Evolutionary conservation across 495 filamentous ascomycete species (phyloP).

Genomic region (Daldinia childiae): DNA sequence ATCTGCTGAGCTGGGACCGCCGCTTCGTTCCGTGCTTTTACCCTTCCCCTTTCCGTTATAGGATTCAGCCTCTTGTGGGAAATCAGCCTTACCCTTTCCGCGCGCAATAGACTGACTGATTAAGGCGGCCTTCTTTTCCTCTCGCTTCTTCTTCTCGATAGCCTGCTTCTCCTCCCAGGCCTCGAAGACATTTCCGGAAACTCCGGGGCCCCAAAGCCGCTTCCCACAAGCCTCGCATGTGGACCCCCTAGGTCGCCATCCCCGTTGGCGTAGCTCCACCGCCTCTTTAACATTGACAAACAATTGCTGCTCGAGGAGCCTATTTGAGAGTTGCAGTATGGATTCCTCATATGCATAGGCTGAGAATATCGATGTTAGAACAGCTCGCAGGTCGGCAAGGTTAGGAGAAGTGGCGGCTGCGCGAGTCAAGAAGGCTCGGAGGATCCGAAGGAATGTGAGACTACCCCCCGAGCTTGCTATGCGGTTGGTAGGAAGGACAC

Average conservation of each 20-base stretch:
- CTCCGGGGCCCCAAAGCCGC: conserved; percentile 89
- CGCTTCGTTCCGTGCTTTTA: conserved; percentile 42
- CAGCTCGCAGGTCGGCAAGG: conserved; percentile 83
- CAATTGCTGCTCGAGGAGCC: conserved; percentile 86
- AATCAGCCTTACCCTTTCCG: conserved; percentile 47
- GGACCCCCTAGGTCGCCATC: conserved; percentile 87
- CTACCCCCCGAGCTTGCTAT: conserved; percentile 59
- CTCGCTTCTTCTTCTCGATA: conserved; percentile 52
- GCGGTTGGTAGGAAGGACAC: conserved; percentile 46
- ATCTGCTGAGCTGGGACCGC: conserved; percentile 9
- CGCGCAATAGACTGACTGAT: conserved; percentile 33
- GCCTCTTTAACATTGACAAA: conserved; percentile 85
- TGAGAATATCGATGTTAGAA: conserved; percentile 88
- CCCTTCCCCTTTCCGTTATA: conserved; percentile 50
- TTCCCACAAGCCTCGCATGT: conserved; percentile 87
- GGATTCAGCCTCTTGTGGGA: conserved; percentile 32
- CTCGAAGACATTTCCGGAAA: conserved; percentile 78
- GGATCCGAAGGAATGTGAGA: conserved; percentile 85
- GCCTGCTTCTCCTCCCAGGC: conserved; percentile 77
- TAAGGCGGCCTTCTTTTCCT: conserved; percentile 45
- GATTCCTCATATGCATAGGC: conserved; percentile 94
- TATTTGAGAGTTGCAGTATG: conserved; percentile 83
- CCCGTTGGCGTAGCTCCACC: conserved; percentile 77
- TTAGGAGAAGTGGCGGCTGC: conserved; percentile 84
- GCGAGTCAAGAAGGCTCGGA: conserved; percentile 87